These are phyloP conservation scores for Boletus sensibilis DNA, from an alignment of 768 basidiomycete species.

Conservation along the genomic window DNA sequence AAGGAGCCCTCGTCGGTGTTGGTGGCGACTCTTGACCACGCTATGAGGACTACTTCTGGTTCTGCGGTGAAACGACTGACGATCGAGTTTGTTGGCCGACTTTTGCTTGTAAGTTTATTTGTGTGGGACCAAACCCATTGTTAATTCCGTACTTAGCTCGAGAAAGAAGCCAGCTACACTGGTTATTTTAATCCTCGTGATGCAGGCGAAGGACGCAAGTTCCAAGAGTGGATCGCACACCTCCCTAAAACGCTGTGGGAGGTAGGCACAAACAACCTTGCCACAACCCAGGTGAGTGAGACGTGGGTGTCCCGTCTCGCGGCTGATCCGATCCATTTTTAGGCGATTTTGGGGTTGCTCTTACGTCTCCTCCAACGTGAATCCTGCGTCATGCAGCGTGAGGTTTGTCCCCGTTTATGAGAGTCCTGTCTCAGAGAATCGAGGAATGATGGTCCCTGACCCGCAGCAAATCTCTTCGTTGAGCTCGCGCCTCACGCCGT, in stretches of 20 bases:
- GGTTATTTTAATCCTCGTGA: conserved; percentile 45
- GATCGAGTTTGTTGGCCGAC: conserved; percentile 70
- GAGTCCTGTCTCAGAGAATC: background rate
- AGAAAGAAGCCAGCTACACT: conserved; percentile 50
- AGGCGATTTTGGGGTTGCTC: conserved; percentile 63
- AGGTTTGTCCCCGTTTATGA: conserved; percentile 39
- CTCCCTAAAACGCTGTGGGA: conserved; percentile 89
- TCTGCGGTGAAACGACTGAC: conserved; percentile 65
- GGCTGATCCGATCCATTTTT: conserved; percentile 7
- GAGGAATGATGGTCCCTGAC: conserved; percentile 15
- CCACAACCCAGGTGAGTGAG: conserved; percentile 57
- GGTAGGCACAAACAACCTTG: conserved; percentile 54
- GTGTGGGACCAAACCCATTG: background rate
- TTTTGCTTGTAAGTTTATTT: conserved; percentile 57
- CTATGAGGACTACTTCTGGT: conserved; percentile 53
- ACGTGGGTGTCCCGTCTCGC: background rate
- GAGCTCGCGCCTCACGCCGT: conserved; percentile 67
- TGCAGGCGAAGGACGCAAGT: conserved; percentile 29
- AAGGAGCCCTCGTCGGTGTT: conserved; percentile 33
- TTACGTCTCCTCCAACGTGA: conserved; percentile 59
- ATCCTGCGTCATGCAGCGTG: conserved; percentile 40
- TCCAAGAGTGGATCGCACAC: conserved; percentile 68
- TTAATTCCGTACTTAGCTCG: conserved; percentile 46
- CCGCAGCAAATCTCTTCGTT: conserved; percentile 49
- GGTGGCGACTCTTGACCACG: conserved; percentile 64